Evolutionary conservation across 371 early-diverging fungal genomes (phyloP).

Genomic region (Cokeromyces recurvatus): DNA sequence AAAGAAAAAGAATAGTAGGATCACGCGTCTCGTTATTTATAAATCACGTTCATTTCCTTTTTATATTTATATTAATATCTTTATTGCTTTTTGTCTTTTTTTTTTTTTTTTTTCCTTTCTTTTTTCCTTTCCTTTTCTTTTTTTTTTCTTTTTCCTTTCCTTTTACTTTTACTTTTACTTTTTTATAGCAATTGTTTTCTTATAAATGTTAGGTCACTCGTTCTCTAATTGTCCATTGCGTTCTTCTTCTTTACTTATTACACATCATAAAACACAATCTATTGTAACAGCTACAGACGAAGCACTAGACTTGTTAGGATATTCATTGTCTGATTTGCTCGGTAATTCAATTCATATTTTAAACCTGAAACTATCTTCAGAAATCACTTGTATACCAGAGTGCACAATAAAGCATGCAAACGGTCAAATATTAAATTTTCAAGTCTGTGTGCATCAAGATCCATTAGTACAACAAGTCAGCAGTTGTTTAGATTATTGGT

Average conservation of each 20-base stretch:
- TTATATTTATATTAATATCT: too few relatives aligned
- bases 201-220: background rate
- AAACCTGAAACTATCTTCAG: slow-evolving; percentile 5
- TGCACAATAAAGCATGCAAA: slow-evolving; percentile 15
- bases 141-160: too few relatives aligned
- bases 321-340: slow-evolving; percentile 8
- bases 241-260: slow-evolving; percentile 4
- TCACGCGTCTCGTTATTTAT: background rate
- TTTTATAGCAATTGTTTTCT: too few relatives aligned
- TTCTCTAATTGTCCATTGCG: slow-evolving; percentile 12
- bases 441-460: slow-evolving; percentile 23
- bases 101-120: too few relatives aligned
- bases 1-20: background rate
- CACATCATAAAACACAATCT: slow-evolving; percentile 6
- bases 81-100: background rate
- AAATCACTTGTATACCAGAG: slow-evolving; percentile 10
- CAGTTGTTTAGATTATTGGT: slow-evolving; percentile 17
- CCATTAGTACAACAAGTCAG: slow-evolving; percentile 8
- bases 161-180: slow-evolving; percentile 4
- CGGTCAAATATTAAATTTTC: slow-evolving; percentile 9
- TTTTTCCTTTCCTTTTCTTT: too few relatives aligned
- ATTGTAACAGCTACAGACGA: slow-evolving; percentile 16
- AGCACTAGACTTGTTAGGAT: slow-evolving; percentile 8
- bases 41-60: too few relatives aligned
- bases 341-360: slow-evolving; percentile 10